phyloP scores from a whole-genome alignment of 352 stramenopile species.

The Phytophthora tentaculata region DNA sequence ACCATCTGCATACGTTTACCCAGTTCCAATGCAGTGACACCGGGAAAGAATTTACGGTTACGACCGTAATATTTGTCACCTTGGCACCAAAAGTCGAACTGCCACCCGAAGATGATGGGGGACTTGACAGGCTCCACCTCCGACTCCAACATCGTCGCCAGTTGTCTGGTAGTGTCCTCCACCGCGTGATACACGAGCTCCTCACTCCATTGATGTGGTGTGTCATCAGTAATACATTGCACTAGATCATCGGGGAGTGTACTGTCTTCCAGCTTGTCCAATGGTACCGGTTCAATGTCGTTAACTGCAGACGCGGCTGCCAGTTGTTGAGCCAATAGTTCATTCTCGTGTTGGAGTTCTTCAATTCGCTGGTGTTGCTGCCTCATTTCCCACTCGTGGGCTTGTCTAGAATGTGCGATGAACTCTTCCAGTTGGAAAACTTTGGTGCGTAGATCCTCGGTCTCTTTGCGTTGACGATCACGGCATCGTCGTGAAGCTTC shows the following conservation, averaged over 20 bases:
- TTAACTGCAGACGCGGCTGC: conserved; percentile 9
- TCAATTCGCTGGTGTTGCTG: conserved; percentile 55
- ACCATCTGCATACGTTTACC: conserved; percentile 63
- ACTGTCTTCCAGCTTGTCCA: conserved; percentile 42
- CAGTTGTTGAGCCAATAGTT: conserved; percentile 37
- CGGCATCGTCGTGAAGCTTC: conserved; percentile 62
- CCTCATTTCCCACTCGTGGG: conserved; percentile 58
- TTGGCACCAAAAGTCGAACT: conserved; percentile 69
- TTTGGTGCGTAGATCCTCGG: conserved; percentile 70
- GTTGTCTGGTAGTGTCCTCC: conserved; percentile 45
- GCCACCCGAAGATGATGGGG: conserved; percentile 65
- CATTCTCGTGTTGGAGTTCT: conserved; percentile 51
- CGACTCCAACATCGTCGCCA: conserved; percentile 55
- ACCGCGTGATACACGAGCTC: conserved; percentile 40
- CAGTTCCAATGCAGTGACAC: conserved; percentile 56
- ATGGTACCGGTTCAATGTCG: conserved; percentile 32
- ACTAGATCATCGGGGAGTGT: conserved; percentile 27
- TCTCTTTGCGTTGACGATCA: conserved; percentile 70
- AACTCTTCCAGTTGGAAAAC: conserved; percentile 77
- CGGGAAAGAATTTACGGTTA: conserved; percentile 68
- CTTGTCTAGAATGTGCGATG: conserved; percentile 62
- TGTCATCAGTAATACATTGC: conserved; percentile 26
- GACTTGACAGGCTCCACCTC: conserved; percentile 41
- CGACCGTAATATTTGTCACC: conserved; percentile 60
- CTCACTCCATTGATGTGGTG: conserved; percentile 32